Evolutionary conservation across 1,284 basidiomycete genomes (phyloP).

Genomic region (Cryptococcus deneoformans): DNA sequence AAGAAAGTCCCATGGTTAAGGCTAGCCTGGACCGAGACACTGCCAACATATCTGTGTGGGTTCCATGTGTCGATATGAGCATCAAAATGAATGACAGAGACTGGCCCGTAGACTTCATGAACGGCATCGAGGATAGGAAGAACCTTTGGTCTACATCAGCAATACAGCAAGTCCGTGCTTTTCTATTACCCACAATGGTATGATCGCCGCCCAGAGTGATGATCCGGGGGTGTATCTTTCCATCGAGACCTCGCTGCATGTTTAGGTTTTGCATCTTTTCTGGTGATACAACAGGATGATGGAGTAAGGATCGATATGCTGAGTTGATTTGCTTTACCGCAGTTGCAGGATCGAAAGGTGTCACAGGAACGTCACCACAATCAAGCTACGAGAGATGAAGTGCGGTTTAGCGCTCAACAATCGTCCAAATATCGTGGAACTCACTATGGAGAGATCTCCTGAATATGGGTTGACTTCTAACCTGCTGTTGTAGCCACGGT

Average conservation of each 20-base stretch:
- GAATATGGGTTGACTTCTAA: conserved; percentile 34
- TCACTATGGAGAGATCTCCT: conserved; percentile 25
- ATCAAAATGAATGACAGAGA: conserved; percentile 47
- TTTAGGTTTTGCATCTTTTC: conserved; percentile 19
- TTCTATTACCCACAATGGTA: conserved; percentile 33
- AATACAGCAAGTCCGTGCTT: not conserved
- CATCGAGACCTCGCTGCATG: conserved; percentile 36
- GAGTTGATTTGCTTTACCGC: conserved; percentile 50
- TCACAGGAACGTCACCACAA: conserved; percentile 49
- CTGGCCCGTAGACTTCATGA: conserved; percentile 39
- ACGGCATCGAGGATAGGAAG: conserved; percentile 52
- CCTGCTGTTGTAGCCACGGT: conserved; percentile 37
- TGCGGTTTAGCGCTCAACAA: no score
- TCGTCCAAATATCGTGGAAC: not conserved
- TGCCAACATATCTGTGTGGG: conserved; percentile 34
- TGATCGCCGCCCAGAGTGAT: conserved; percentile 52
- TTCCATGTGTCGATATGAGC: conserved; percentile 53
- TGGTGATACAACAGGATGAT: conserved; percentile 24
- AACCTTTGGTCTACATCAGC: conserved; percentile 19
- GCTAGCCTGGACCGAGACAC: conserved; percentile 25
- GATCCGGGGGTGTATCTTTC: conserved; percentile 46
- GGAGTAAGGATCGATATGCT: conserved; percentile 35
- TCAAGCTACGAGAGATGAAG: conserved; percentile 33
- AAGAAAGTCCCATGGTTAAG: conserved; percentile 44
- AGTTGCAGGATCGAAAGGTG: conserved; percentile 49